Conservation (phyloP, 306 rosid genomes). For the Hylodesmum podocarpum region DNA sequence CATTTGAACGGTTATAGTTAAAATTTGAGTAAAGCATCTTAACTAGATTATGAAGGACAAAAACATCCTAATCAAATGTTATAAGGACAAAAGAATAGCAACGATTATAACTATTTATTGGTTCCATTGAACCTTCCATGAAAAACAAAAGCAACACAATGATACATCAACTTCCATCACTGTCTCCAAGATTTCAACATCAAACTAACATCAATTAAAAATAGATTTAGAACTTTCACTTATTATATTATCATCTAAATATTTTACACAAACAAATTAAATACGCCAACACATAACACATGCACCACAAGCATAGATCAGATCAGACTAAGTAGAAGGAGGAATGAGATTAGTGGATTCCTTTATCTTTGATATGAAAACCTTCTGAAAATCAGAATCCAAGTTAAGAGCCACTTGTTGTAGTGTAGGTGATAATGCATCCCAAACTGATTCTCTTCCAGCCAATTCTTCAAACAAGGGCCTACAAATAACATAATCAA, state of each 20-base stretch:
- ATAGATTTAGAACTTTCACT: background rate
- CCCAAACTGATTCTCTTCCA: constrained; percentile 44
- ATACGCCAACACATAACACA: background rate
- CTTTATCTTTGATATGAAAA: constrained; percentile 39
- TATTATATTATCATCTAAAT: background rate
- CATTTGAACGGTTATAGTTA: too few species aligned
- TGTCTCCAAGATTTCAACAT: background rate
- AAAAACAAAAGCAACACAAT: background rate
- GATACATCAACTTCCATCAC: background rate
- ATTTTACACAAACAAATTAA: background rate
- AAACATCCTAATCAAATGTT: too few species aligned
- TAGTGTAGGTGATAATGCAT: constrained; percentile 45
- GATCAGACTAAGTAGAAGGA: background rate
- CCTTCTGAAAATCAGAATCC: constrained; percentile 39
- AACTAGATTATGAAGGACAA: too few species aligned
- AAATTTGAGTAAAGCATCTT: too few species aligned
- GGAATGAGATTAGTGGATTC: constrained; percentile 20
- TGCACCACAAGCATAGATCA: background rate
- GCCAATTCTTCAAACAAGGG: constrained; percentile 53
- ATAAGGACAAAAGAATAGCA: too few species aligned
- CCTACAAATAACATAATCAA: constrained; percentile 27
- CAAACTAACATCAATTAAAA: background rate
- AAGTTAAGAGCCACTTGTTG: constrained; percentile 44
- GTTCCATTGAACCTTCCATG: too few species aligned
- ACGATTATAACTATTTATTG: too few species aligned